phyloP scores from a whole-genome alignment of 495 filamentous ascomycete species.

The Podospora comata region DNA sequence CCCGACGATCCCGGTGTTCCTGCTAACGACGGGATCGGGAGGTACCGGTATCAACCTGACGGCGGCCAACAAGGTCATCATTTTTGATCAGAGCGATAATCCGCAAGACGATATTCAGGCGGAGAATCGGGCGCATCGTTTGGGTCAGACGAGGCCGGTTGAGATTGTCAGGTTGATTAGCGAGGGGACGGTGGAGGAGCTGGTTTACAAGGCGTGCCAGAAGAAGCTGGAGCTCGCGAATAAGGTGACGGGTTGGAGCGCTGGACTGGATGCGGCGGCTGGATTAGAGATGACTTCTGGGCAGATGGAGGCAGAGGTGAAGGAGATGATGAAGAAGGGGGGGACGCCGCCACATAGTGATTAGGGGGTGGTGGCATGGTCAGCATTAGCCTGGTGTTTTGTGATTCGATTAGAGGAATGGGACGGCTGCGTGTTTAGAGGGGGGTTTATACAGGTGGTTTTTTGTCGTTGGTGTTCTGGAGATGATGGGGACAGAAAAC shows the following conservation, averaged over 20 bases:
- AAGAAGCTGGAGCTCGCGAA: slow-evolving; percentile 92
- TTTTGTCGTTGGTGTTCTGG: background rate
- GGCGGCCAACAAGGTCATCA: slow-evolving; percentile 93
- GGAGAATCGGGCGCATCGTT: slow-evolving; percentile 91
- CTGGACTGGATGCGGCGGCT: slow-evolving; percentile 28
- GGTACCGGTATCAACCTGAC: slow-evolving; percentile 94
- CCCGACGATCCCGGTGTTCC: slow-evolving; percentile 78
- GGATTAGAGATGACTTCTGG: background rate
- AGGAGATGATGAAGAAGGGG: slow-evolving; percentile 21
- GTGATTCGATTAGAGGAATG: background rate
- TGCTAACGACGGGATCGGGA: slow-evolving; percentile 88
- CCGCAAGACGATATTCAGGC: slow-evolving; percentile 96
- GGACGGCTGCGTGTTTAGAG: background rate
- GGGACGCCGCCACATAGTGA: slow-evolving; percentile 14
- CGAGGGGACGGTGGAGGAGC: slow-evolving; percentile 82
- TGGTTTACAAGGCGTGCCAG: slow-evolving; percentile 83
- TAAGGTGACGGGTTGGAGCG: slow-evolving; percentile 54
- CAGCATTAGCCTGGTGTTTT: background rate
- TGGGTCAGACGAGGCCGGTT: slow-evolving; percentile 85
- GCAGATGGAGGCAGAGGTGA: slow-evolving; percentile 33
- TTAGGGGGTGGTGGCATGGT: background rate
- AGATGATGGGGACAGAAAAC: background rate
- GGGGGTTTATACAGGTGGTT: background rate
- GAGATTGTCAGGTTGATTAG: slow-evolving; percentile 81
- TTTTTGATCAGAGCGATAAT: slow-evolving; percentile 94